Base-by-base conservation (phyloP, 805 yeast species). In the Metschnikowia koreensis region DNA sequence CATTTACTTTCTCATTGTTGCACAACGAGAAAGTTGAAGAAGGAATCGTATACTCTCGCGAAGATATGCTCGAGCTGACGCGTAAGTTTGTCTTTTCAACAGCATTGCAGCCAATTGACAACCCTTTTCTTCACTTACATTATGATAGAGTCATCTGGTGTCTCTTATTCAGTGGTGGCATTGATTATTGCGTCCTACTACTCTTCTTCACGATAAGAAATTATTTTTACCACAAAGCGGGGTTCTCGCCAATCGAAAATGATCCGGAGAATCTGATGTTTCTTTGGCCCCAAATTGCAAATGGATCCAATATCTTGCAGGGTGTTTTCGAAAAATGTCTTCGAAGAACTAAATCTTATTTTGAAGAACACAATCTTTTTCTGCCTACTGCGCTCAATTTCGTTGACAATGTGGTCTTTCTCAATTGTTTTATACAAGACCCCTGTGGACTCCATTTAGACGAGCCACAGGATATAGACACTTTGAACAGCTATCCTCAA, bases 61-160 rank as follows among this genome's bases (percentile, higher is more conserved):
- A 38, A 6, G 40, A 31, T 5, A 40, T 43, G 7, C 48, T 53
- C 11, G 60, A 57, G 46, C 47, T 50, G 29, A 48, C 59, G 7
- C 52, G 56, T 13, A 54, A 53, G 39, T 58, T 54, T 26, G 51
- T 47, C 16, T 26, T 56, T 7, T 53, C 59, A 2, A 52, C 61
- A 7, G 56, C 56, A 3, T 36, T 42, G 36, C 60, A 56, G 36
- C 56, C 58, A 6, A 22, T 17, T 10, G 61, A 58, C 34, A 46
- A 51, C 38, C 61, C 61, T 1, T 41, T 12, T 26, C 48, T 55
- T 12, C 38, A 41, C 34, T 34, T 26, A 10, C 44, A 39, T 16
- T 58, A 58, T 48, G 60, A 58, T 31, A 54, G 51, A n/a, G 56
- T 52, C 13, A 46, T 58, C n/a, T 56, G 60, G 61, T 41, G 54